Evolutionary conservation across 208 protist species (phyloP).

Genomic region (Wallacemonas sp.): DNA sequence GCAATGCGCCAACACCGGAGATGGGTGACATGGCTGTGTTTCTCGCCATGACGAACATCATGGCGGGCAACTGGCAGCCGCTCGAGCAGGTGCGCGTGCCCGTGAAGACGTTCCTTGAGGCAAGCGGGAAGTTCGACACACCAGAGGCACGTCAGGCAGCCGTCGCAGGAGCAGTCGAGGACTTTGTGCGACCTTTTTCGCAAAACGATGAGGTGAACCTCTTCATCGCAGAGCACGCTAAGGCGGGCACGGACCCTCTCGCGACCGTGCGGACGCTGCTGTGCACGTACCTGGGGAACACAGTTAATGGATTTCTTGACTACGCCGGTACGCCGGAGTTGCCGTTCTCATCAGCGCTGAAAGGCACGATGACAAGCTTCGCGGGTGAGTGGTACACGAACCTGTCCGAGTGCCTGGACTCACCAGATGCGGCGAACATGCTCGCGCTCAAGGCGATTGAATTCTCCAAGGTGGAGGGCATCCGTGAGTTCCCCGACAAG

Average conservation of each 20-base stretch:
- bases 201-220: constrained; percentile 12
- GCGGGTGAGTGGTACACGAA: constrained; percentile 15
- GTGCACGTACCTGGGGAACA: constrained; percentile 10
- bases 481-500: not conserved
- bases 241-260: constrained; percentile 9
- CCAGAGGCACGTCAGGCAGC: not conserved
- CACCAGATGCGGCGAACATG: not conserved
- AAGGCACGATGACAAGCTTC: constrained; percentile 13
- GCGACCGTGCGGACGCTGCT: not conserved
- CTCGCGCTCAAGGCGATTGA: constrained; percentile 4
- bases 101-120: constrained; percentile 16
- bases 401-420: not conserved
- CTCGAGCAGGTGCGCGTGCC: constrained; percentile 18
- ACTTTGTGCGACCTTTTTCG: constrained; percentile 1
- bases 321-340: constrained; percentile 17
- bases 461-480: not conserved
- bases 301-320: constrained; percentile 20
- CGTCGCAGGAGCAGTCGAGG: constrained; percentile 2
- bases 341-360: constrained; percentile 17
- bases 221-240: constrained; percentile 8
- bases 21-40: constrained; percentile 13
- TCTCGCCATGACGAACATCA: constrained; percentile 14
- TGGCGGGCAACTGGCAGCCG: constrained; percentile 21
- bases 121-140: constrained; percentile 13
- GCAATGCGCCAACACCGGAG: not conserved